These are phyloP conservation scores for Linnemannia elongata DNA, from an alignment of 192 early-diverging fungal species.

Conservation along the genomic window DNA sequence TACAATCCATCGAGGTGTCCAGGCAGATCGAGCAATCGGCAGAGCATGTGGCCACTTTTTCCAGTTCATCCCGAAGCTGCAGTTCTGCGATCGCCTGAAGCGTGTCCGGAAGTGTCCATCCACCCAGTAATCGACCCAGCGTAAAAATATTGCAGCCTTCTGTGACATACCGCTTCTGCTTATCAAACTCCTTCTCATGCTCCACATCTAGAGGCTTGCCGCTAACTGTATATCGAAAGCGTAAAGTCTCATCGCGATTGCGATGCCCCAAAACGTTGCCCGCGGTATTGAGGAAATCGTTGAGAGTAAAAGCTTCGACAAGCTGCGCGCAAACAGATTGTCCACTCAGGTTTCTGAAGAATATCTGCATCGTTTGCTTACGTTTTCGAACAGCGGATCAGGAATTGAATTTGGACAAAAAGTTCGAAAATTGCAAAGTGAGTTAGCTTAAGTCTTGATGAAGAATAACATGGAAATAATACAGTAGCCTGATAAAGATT, in stretches of 20 bases:
- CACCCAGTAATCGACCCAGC: slow-evolving; percentile 35
- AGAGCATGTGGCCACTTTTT: background rate
- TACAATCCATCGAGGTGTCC: slow-evolving; percentile 14
- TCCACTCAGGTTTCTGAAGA: slow-evolving; percentile 15
- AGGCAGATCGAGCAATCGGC: slow-evolving; percentile 35
- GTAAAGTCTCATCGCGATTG: slow-evolving; percentile 14
- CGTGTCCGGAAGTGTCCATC: slow-evolving; percentile 8
- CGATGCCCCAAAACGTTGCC: slow-evolving; percentile 1
- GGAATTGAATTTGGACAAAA: background rate
- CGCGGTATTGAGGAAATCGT: slow-evolving; percentile 15
- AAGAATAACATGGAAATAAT: background rate
- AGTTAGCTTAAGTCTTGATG: background rate
- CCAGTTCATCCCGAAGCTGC: slow-evolving; percentile 22
- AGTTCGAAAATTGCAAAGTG: background rate
- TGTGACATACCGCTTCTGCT: slow-evolving; percentile 6
- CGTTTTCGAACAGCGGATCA: background rate
- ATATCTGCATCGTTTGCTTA: slow-evolving; percentile 18
- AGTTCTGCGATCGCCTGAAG: slow-evolving; percentile 33
- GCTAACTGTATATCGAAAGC: slow-evolving; percentile 22
- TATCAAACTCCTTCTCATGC: slow-evolving; percentile 8
- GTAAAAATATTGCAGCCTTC: slow-evolving; percentile 30
- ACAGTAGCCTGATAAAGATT: no score
- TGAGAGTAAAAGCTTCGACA: slow-evolving; percentile 4
- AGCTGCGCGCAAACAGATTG: background rate
- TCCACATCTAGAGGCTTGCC: slow-evolving; percentile 19